Conservation (phyloP, 1,139 yeast species). For the Martiniozyma asiatica region DNA sequence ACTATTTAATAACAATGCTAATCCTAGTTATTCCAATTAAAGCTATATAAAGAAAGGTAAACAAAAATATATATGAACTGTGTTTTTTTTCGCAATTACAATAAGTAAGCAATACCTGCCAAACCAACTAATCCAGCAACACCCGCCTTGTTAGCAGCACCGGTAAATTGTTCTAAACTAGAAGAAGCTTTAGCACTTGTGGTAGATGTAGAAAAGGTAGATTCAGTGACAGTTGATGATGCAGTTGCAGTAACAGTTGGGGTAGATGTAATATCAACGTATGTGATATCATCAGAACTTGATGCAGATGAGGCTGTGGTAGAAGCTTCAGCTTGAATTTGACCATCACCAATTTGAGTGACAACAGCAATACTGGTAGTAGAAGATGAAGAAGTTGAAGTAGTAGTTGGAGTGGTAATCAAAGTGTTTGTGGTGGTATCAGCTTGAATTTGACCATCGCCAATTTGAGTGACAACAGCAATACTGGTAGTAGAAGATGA, state of each 20-base stretch:
- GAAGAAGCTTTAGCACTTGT: too few relatives aligned
- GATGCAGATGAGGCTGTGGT: slow-evolving; percentile 1
- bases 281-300: background rate
- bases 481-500: slow-evolving; percentile 22
- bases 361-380: slow-evolving; percentile 16
- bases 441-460: too few relatives aligned
- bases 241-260: too few relatives aligned
- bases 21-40: too few relatives aligned
- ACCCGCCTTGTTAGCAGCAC: slow-evolving; percentile 12
- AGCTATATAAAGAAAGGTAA: too few relatives aligned
- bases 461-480: slow-evolving; percentile 3
- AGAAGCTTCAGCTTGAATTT: slow-evolving; percentile 1
- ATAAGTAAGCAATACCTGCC: slow-evolving; percentile 17
- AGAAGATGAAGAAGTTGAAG: slow-evolving; percentile 31
- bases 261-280: background rate
- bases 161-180: slow-evolving; percentile 5
- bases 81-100: slow-evolving; percentile 8
- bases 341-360: too few relatives aligned
- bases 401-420: slow-evolving; percentile 31
- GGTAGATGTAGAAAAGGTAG: too few relatives aligned
- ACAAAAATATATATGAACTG: too few relatives aligned
- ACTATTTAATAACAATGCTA: too few relatives aligned
- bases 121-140: slow-evolving; percentile 15
- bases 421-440: slow-evolving; percentile 8
- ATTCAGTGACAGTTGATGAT: too few relatives aligned